Conservation (phyloP, 441 rosid species). For the Syzygium malaccense region DNA sequence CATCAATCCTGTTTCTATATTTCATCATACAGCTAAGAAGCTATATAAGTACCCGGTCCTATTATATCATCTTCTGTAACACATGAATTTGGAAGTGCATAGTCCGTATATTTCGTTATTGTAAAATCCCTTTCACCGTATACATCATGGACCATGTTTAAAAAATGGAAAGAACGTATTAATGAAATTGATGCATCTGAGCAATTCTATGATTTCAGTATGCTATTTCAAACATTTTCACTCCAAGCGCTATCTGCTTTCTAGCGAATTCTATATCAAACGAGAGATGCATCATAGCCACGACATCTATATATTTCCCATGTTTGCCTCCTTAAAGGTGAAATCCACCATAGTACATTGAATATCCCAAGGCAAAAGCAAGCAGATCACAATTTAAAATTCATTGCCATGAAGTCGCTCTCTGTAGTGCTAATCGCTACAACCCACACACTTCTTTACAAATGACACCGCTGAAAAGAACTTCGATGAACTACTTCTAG, state of each 20-base stretch:
- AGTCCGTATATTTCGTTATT: too few species aligned
- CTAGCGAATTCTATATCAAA: not conserved
- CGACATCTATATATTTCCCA: not conserved
- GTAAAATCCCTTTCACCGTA: too few species aligned
- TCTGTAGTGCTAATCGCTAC: not conserved
- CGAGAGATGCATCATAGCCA: not conserved
- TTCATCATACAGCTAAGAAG: not conserved
- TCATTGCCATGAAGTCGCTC: not conserved
- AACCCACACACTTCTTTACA: not conserved
- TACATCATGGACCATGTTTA: not conserved
- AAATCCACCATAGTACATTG: not conserved
- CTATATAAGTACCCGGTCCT: not conserved
- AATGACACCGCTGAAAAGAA: not conserved
- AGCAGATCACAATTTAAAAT: not conserved
- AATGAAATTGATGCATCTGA: not conserved
- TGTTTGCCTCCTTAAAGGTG: not conserved
- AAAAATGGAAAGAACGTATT: not conserved
- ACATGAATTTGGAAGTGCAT: too few species aligned
- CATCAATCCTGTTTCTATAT: not conserved
- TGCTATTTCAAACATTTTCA: not conserved
- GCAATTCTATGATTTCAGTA: not conserved
- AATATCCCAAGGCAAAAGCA: not conserved
- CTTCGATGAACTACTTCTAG: not conserved
- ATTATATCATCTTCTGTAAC: too few species aligned
- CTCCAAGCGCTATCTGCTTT: not conserved